Conservation (phyloP, 371 early-diverging fungal species). For the Choanephora cucurbitarum region DNA sequence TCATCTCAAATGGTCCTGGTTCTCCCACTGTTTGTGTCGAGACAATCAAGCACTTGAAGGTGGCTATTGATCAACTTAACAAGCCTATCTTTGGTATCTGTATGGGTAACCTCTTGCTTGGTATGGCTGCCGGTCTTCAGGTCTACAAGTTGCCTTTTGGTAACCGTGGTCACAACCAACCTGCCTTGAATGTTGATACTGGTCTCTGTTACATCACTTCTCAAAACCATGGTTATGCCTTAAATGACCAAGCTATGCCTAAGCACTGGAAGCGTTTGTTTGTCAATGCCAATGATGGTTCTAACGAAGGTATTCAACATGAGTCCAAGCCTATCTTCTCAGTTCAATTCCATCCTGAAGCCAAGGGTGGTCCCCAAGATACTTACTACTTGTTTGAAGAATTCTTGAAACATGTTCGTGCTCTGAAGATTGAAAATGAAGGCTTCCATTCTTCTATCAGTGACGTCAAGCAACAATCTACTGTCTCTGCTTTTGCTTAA, state of each 20-base stretch:
- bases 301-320: conserved; percentile 90
- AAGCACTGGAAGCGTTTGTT: conserved; percentile 82
- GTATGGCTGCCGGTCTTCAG: conserved; percentile 84
- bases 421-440: conserved; percentile 20
- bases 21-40: conserved; percentile 71
- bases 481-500: conserved; percentile 29
- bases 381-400: conserved; percentile 82
- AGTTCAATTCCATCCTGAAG: conserved; percentile 97
- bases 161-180: conserved; percentile 97
- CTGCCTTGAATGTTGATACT: conserved; percentile 74
- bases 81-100: conserved; percentile 97
- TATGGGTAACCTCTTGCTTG: conserved; percentile 93
- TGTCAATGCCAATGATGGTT: conserved; percentile 89
- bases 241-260: conserved; percentile 69
- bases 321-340: conserved; percentile 66
- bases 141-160: conserved; percentile 92
- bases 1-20: conserved; percentile 95
- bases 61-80: conserved; percentile 59
- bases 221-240: conserved; percentile 93
- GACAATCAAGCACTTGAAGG: conserved; percentile 70
- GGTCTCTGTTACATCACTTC: conserved; percentile 76
- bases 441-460: conserved; percentile 11
- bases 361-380: conserved; percentile 89
- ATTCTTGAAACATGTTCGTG: conserved; percentile 43
- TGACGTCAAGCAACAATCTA: conserved; percentile 14